Conservation (phyloP, 345 rosid genomes). For the Acer campestre region DNA sequence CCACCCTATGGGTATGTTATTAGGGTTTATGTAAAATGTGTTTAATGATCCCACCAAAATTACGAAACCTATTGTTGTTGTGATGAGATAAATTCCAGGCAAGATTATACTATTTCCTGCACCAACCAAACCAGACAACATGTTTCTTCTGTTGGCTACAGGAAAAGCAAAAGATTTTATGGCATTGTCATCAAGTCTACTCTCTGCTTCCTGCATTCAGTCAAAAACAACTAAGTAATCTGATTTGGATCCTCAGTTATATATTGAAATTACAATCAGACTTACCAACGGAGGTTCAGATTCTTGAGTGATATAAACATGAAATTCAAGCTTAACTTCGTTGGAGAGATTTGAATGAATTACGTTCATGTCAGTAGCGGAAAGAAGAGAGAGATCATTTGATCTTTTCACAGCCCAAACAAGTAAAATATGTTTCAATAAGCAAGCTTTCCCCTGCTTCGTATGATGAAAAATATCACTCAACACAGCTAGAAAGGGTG, state of each 20-base stretch:
- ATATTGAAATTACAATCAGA: not conserved
- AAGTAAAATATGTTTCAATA: constrained; percentile 39
- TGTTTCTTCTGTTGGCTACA: constrained; percentile 26
- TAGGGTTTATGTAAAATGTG: constrained; percentile 38
- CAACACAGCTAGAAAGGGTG: constrained; percentile 53
- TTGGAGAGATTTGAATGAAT: constrained; percentile 27
- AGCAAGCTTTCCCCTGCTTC: constrained; percentile 42
- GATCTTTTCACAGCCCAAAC: constrained; percentile 51
- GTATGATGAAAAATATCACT: constrained; percentile 44
- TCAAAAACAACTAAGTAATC: too few species aligned
- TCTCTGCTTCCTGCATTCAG: not conserved
- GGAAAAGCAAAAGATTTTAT: not conserved
- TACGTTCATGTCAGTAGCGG: constrained; percentile 32
- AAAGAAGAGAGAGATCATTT: constrained; percentile 41
- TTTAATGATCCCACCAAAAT: constrained; percentile 24
- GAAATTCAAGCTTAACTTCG: constrained; percentile 35
- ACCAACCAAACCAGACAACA: constrained; percentile 44
- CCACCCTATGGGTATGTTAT: constrained; percentile 42
- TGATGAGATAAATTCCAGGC: constrained; percentile 39
- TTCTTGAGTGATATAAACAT: constrained; percentile 45
- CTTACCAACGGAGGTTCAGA: constrained; percentile 42
- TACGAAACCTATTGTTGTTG: constrained; percentile 38
- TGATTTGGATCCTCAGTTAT: too few species aligned
- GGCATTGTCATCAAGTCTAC: not conserved
- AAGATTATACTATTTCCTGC: constrained; percentile 35